Conservation (phyloP, 2,329 filamentous ascomycete genomes). For the Neofusicoccum kwambonambiense region DNA sequence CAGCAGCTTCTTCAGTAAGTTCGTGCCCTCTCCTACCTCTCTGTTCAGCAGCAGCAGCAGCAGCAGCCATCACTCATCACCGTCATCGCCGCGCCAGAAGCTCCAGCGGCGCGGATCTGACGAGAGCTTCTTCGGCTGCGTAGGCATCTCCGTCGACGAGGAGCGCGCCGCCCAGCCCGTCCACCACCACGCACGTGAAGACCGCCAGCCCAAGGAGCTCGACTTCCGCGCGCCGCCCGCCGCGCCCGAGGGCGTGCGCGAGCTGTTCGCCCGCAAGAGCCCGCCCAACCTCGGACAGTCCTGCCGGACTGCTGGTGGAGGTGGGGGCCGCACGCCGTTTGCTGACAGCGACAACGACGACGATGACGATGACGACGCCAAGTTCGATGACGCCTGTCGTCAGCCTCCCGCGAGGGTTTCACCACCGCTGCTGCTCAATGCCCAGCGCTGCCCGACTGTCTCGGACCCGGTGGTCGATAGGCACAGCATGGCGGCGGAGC, state of each 20-base stretch:
- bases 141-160: background rate
- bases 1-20: background rate
- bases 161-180: background rate
- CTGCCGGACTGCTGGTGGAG: too few species aligned
- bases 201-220: background rate
- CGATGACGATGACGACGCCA: background rate
- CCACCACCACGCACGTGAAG: background rate
- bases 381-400: background rate
- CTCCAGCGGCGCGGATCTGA: background rate
- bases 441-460: background rate
- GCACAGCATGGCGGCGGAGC: background rate
- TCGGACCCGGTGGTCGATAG: background rate
- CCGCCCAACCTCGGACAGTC: background rate
- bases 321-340: background rate
- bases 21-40: background rate
- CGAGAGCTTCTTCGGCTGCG: conserved; percentile 11
- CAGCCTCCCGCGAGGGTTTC: background rate
- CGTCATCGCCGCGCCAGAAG: background rate
- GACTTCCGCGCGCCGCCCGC: background rate
- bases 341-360: background rate
- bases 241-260: background rate
- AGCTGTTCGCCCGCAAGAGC: background rate
- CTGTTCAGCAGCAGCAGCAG: background rate
- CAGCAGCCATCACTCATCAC: background rate
- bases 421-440: background rate